These are phyloP conservation scores for Claviceps sp. DNA, from an alignment of 2,329 filamentous ascomycete species.

Conservation along the genomic window DNA sequence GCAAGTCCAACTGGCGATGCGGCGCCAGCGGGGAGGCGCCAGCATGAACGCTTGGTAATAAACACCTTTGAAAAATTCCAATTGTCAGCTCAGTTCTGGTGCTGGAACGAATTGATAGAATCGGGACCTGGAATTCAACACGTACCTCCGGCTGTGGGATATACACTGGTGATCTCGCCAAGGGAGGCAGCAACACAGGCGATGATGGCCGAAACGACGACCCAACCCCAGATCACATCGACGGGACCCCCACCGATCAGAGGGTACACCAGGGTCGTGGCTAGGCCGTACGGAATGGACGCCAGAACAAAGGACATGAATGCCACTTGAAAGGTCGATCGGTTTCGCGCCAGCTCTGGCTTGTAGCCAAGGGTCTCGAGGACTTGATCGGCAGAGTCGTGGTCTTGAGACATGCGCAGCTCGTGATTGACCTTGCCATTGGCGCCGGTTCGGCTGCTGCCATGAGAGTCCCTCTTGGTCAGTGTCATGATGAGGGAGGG, in stretches of 20 bases:
- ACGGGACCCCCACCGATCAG: constrained; percentile 52
- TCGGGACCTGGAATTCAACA: background rate
- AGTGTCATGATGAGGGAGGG: constrained; percentile 7
- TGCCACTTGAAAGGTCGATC: constrained; percentile 55
- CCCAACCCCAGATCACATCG: constrained; percentile 62
- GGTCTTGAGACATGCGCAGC: constrained; percentile 12
- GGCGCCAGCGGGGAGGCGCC: constrained; percentile 45
- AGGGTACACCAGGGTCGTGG: constrained; percentile 57
- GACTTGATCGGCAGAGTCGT: constrained; percentile 43
- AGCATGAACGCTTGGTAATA: constrained; percentile 74
- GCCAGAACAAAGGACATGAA: constrained; percentile 69
- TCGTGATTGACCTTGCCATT: constrained; percentile 18
- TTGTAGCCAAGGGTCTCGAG: constrained; percentile 54
- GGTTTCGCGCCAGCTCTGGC: constrained; percentile 48
- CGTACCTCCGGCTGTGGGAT: constrained; percentile 58
- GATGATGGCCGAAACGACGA: constrained; percentile 54
- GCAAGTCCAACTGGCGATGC: constrained; percentile 54
- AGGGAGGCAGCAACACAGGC: constrained; percentile 57
- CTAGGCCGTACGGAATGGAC: constrained; percentile 60
- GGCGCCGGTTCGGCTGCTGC: constrained; percentile 7
- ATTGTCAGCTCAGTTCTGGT: background rate
- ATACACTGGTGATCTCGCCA: constrained; percentile 63
- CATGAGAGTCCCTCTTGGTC: constrained; percentile 12
- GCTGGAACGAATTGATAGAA: background rate
- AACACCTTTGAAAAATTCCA: constrained; percentile 29